A percentile compares a stretch with the other conserved stretches of the same genome.
phyloP scores from a whole-genome alignment of 1,139 yeast genomes.

The Kurtzmaniella quercitrusa region DNA sequence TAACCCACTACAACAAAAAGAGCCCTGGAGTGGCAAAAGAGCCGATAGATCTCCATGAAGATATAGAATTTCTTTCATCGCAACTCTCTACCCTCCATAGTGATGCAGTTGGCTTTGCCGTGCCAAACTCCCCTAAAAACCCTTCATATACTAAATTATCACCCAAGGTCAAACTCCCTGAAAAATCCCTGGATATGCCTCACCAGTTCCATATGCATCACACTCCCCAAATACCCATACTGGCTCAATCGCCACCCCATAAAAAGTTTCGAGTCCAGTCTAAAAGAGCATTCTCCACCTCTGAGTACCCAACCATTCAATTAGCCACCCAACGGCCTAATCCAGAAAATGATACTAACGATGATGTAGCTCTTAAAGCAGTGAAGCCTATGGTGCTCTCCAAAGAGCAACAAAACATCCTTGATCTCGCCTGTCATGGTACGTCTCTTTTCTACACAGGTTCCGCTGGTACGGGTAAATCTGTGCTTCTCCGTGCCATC shows the following conservation, averaged over 20 bases:
- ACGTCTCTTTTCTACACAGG: conserved; percentile 81
- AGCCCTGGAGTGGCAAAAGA: neutral
- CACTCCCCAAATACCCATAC: neutral
- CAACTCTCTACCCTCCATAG: neutral
- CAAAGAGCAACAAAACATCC: conserved; percentile 37
- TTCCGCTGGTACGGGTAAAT: conserved; percentile 95
- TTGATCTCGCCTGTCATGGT: conserved; percentile 35
- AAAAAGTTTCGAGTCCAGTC: neutral
- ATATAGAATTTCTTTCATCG: neutral
- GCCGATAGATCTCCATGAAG: neutral
- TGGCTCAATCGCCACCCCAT: neutral
- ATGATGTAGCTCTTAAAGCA: conserved; percentile 12
- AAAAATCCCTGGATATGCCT: neutral
- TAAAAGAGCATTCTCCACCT: neutral
- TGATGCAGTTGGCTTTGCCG: neutral
- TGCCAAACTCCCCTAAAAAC: neutral
- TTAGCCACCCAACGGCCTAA: neutral
- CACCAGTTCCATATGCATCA: no score
- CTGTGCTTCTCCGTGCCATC: conserved; percentile 66
- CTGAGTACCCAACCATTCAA: conserved; percentile 1
- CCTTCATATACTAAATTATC: no score
- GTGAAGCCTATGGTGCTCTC: conserved; percentile 38
- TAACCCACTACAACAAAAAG: neutral
- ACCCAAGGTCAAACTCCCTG: neutral
- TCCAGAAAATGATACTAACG: neutral